Evolutionary conservation across 345 rosid species (phyloP), one percentile per base, ranked within the genome.

Genomic region (Eutrema yunnanense): DNA sequence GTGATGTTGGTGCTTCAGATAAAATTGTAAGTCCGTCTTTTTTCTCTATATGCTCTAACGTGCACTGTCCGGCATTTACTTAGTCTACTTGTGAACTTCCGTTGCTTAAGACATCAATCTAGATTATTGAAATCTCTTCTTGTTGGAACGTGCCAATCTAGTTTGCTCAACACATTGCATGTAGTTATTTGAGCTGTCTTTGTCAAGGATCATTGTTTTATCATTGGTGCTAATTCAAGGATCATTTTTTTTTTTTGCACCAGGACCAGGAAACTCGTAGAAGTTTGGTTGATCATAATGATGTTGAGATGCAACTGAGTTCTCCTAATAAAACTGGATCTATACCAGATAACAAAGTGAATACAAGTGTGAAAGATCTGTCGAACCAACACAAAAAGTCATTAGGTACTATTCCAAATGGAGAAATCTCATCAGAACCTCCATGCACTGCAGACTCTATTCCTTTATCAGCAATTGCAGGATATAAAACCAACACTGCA

Each of bases 241-340:
- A 22, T 22, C 22, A 36, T 72, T 44, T 58, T 77, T 76, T 30
- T 44, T 51, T 62, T 62, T 26, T 77, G 80, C 52, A 52, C 11
- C 83, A 84, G 92, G 89, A 79, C 55, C 84, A 78, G 58, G 84
- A 73, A 84, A 77, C 82, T 73, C 66, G 81, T 49, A 84, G 77
- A 52, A 77, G 81, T 68, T 84, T 81, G 43, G 72, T 62, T 61
- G 92, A 86, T 62, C 87, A 78, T 66, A 82, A 76, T 60, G 57
- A 78, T 56, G 82, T 80, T 67, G 84, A 88, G 62, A 12, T 65
- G 42, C 64, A 40, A 34, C 63, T 49, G 38, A 51, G 30, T 38
- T 59, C 80, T 71, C 76, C 67, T 78, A 64, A 65, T 77, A 41
- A 51, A 83, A 61, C 79, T 90, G 81, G 86, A 88, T 74, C 84